phyloP scores from a whole-genome alignment of 2,329 filamentous ascomycete species.

The Ascochyta rabiei region DNA sequence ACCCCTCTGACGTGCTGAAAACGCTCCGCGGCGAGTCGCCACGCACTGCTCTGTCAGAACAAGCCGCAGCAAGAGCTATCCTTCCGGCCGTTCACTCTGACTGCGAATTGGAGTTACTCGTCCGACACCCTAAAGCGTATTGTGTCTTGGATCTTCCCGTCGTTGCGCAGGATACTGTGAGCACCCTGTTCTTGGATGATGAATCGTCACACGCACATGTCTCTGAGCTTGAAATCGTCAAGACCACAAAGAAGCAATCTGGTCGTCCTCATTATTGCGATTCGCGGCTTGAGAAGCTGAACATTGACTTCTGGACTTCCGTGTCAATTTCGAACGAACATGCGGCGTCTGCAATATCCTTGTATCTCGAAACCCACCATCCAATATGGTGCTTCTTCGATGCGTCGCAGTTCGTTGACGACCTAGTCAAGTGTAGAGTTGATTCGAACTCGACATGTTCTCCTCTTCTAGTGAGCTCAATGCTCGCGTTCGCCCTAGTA shows the following conservation, averaged over 20 bases:
- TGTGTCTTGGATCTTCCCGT: slow-evolving; percentile 11
- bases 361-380: slow-evolving; percentile 21
- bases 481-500: slow-evolving; percentile 19
- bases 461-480: slow-evolving; percentile 12
- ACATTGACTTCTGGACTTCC: slow-evolving; percentile 20
- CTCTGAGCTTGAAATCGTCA: neutral
- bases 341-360: slow-evolving; percentile 18
- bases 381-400: slow-evolving; percentile 20
- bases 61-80: slow-evolving; percentile 14
- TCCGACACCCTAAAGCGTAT: slow-evolving; percentile 18
- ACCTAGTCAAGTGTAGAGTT: slow-evolving; percentile 13
- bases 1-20: slow-evolving; percentile 14
- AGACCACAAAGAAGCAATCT: neutral
- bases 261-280: slow-evolving; percentile 12
- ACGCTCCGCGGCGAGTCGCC: slow-evolving; percentile 11
- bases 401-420: slow-evolving; percentile 14
- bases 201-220: slow-evolving; percentile 1
- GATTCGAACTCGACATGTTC: slow-evolving; percentile 11
- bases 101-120: slow-evolving; percentile 18
- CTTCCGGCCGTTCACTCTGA: slow-evolving; percentile 17
- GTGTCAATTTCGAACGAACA: slow-evolving; percentile 6
- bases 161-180: slow-evolving; percentile 6
- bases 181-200: slow-evolving; percentile 6
- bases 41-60: slow-evolving; percentile 6
- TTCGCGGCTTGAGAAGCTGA: slow-evolving; percentile 12